Evolutionary conservation across 108 stramenopile species (phyloP).

Genomic region (Aurantiochytrium sp.): DNA sequence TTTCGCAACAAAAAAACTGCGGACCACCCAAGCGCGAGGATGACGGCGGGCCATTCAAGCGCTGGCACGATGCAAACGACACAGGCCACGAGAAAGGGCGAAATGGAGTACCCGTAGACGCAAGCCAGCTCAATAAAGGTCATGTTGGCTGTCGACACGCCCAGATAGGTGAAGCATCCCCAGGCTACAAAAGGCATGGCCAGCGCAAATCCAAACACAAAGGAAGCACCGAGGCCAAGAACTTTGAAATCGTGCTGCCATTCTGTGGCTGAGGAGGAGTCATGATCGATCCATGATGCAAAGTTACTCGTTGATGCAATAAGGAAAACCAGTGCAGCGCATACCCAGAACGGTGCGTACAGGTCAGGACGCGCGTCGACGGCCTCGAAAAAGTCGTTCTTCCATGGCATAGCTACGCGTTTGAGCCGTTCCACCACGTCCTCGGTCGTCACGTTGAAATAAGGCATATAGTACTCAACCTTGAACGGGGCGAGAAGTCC

Average conservation of each 20-base stretch:
- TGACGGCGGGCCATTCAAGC: not conserved
- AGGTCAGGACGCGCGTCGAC: not conserved
- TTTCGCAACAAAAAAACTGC: not conserved
- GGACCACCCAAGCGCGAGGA: not conserved
- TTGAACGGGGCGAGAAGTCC: not conserved
- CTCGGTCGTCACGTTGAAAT: constrained; percentile 6
- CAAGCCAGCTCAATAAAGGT: not conserved
- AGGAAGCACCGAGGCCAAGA: not conserved
- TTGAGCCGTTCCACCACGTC: not conserved
- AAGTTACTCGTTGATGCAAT: constrained; percentile 18
- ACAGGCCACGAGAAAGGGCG: not conserved
- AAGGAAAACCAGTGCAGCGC: constrained; percentile 22
- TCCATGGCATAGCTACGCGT: not conserved
- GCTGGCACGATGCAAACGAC: not conserved
- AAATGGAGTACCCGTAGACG: not conserved
- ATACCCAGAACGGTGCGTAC: constrained; percentile 19
- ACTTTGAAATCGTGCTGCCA: constrained; percentile 22
- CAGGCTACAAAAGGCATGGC: not conserved
- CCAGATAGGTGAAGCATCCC: not conserved
- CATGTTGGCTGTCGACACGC: not conserved
- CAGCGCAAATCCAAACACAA: constrained; percentile 5
- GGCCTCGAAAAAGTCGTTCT: not conserved
- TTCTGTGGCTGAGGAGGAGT: not conserved
- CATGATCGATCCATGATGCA: not conserved
- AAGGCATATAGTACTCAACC: constrained; percentile 16